Percentiles rank a stretch among this genome's conserved stretches.
These are phyloP conservation scores for Fragosphaeria purpurea DNA, from an alignment of 2,329 filamentous ascomycete genomes.

Conservation along the genomic window DNA sequence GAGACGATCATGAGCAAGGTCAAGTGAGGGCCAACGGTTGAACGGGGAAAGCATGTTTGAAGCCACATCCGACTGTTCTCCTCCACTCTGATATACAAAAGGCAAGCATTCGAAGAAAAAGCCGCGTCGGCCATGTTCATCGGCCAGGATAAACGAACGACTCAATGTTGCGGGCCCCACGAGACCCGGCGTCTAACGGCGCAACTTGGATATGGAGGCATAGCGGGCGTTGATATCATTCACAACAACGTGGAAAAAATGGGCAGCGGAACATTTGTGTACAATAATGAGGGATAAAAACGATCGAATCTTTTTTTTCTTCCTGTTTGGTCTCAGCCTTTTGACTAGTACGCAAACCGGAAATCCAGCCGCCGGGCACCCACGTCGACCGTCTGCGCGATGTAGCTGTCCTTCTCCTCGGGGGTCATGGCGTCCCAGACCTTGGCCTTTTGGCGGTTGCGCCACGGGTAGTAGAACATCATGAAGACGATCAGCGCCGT, in stretches of 20 bases:
- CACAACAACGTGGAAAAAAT: no score
- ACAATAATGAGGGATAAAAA: not conserved
- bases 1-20: slow-evolving; percentile 96
- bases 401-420: slow-evolving; percentile 40
- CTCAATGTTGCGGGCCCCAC: no score
- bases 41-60: no score
- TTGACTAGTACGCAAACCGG: slow-evolving; percentile 26
- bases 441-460: slow-evolving; percentile 36
- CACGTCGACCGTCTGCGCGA: slow-evolving; percentile 30
- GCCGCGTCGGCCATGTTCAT: no score
- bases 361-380: slow-evolving; percentile 36
- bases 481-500: slow-evolving; percentile 21
- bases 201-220: no score
- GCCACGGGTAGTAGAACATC: slow-evolving; percentile 36
- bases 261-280: no score
- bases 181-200: no score
- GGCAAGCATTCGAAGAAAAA: no score
- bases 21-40: slow-evolving; percentile 39
- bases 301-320: not conserved
- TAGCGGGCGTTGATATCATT: no score
- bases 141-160: no score
- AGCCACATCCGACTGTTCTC: not conserved
- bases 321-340: not conserved
- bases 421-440: slow-evolving; percentile 39
- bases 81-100: no score